phyloP scores from a whole-genome alignment of 2,329 filamentous ascomycete genomes.

The Fusarium compactum region DNA sequence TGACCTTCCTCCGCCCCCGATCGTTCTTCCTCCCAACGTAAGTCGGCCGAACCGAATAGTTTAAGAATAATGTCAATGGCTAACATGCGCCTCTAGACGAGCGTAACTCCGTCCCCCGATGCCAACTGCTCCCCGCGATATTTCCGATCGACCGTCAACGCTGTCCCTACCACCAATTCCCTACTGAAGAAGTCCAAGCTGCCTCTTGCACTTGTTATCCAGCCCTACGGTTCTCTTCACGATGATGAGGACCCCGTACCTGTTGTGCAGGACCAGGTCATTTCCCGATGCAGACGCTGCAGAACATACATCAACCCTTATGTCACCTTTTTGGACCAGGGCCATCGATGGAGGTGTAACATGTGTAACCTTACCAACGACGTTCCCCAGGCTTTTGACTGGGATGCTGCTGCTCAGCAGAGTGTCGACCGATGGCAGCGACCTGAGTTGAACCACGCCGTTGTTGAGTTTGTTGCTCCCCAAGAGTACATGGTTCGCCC shows the following conservation, averaged over 20 bases:
- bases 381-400: constrained; percentile 98
- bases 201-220: constrained; percentile 94
- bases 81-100: constrained; percentile 71
- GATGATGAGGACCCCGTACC: constrained; percentile 93
- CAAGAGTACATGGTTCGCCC: constrained; percentile 99
- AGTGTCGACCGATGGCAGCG: constrained; percentile 92
- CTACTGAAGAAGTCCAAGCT: constrained; percentile 97
- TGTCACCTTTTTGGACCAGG: constrained; percentile 95
- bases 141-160: constrained; percentile 94
- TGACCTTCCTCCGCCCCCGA: constrained; percentile 89
- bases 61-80: constrained; percentile 34
- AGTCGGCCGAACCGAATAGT: constrained; percentile 54
- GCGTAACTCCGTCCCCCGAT: constrained; percentile 88
- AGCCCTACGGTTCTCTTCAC: constrained; percentile 93
- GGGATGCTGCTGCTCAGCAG: constrained; percentile 93
- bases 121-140: constrained; percentile 95
- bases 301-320: constrained; percentile 98
- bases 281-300: constrained; percentile 94
- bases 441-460: constrained; percentile 93
- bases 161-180: constrained; percentile 90
- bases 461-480: constrained; percentile 96
- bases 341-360: constrained; percentile 98
- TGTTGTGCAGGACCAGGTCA: constrained; percentile 95
- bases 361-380: constrained; percentile 99
- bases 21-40: constrained; percentile 92